A percentile compares a stretch with the other conserved stretches of the same genome.
These are phyloP conservation scores for Pseudogymnoascus sp. DNA, from an alignment of 2,329 filamentous ascomycete species.

Conservation along the genomic window DNA sequence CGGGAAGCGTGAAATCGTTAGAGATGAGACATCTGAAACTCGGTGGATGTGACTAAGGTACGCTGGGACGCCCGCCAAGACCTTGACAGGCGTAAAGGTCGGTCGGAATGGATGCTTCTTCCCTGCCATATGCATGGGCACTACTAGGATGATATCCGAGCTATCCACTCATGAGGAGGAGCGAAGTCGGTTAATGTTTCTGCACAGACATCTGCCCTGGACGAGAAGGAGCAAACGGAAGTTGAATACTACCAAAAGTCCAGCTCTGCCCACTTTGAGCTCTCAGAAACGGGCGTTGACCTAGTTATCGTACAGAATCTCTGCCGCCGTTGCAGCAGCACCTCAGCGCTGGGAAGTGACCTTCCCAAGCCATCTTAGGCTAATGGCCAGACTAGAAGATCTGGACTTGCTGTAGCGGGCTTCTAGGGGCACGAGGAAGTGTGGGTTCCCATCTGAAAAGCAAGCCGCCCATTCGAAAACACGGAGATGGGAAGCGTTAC, in stretches of 20 bases:
- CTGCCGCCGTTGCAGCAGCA: not conserved
- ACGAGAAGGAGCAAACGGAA: not conserved
- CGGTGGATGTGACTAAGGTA: conserved; percentile 7
- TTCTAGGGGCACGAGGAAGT: not conserved
- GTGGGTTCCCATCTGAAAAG: not conserved
- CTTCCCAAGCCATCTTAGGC: conserved; percentile 6
- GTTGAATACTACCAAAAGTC: not conserved
- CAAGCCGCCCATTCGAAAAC: not conserved
- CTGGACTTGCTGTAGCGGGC: not conserved
- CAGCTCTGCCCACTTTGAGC: not conserved
- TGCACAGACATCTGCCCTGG: not conserved
- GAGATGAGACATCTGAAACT: conserved; percentile 11
- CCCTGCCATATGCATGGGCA: not conserved
- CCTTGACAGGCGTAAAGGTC: not conserved
- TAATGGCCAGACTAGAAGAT: conserved; percentile 1
- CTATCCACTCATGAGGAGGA: not conserved
- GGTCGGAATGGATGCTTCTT: not conserved
- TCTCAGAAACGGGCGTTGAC: conserved; percentile 3
- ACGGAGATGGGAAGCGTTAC: not conserved
- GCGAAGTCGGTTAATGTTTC: not conserved
- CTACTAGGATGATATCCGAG: not conserved
- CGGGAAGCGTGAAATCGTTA: conserved; percentile 17
- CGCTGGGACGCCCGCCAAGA: conserved; percentile 1
- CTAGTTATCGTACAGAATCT: conserved; percentile 4
- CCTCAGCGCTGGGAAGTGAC: not conserved